Percentiles rank a stretch among this genome's conserved stretches.
Evolutionary conservation across 768 basidiomycete genomes (phyloP).

Genomic region (Tephrocybe sp.): DNA sequence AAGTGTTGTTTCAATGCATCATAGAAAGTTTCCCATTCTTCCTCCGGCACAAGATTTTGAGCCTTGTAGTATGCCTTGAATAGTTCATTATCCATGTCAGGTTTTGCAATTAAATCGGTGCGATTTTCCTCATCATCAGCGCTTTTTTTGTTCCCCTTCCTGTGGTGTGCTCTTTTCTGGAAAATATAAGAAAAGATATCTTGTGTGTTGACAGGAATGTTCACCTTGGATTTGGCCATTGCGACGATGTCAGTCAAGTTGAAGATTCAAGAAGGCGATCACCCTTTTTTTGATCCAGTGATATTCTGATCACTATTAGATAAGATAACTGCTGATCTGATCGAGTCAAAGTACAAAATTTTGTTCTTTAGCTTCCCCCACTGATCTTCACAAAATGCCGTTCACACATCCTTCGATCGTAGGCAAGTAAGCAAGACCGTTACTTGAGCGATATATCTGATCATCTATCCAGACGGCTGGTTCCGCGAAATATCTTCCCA

Average conservation of each 20-base stretch:
- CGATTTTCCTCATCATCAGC: constrained; percentile 31
- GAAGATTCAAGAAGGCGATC: not conserved
- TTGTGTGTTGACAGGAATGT: not conserved
- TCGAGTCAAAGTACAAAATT: constrained; percentile 9
- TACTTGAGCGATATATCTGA: not conserved
- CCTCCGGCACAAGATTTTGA: constrained; percentile 71
- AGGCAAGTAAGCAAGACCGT: constrained; percentile 30
- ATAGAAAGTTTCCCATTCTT: constrained; percentile 79
- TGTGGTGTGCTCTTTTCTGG: constrained; percentile 1
- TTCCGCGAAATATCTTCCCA: constrained; percentile 93
- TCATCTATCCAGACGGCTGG: constrained; percentile 69
- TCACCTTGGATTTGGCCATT: constrained; percentile 6
- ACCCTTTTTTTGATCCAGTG: not conserved
- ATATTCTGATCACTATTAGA: not conserved
- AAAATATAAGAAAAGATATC: not conserved
- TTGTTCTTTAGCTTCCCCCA: not conserved
- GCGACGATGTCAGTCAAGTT: not conserved
- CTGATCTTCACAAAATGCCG: constrained; percentile 33
- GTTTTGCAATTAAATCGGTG: constrained; percentile 51
- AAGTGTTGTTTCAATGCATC: constrained; percentile 64
- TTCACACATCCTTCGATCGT: constrained; percentile 56
- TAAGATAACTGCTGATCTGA: constrained; percentile 6
- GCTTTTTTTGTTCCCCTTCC: not conserved
- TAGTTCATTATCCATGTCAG: constrained; percentile 69
- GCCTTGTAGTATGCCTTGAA: constrained; percentile 68